Conservation (phyloP, 305 asterid genomes). For the Fraxinus platypoda region DNA sequence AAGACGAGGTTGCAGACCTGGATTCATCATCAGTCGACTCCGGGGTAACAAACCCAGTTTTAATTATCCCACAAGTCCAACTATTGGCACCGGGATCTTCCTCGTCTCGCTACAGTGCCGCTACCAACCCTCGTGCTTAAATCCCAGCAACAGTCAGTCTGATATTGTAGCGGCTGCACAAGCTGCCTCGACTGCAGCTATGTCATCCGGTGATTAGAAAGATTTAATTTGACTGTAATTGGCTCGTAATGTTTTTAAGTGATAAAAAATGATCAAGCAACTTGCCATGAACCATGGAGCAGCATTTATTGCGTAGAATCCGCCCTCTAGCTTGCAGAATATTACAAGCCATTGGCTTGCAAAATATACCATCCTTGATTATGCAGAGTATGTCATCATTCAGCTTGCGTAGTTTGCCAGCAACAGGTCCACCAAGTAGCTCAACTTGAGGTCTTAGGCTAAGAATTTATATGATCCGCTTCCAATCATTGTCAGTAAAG, state of each 20-base stretch:
- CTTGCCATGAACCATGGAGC: conserved; percentile 33
- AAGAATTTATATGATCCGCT: not conserved
- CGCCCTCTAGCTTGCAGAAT: conserved; percentile 20
- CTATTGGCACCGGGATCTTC: conserved; percentile 25
- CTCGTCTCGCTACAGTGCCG: conserved; percentile 21
- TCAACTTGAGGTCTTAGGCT: not conserved
- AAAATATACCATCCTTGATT: conserved; percentile 11
- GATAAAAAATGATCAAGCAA: conserved; percentile 44
- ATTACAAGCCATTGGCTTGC: conserved; percentile 23
- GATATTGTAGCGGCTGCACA: conserved; percentile 38
- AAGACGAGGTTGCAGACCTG: conserved; percentile 33
- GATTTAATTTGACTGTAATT: conserved; percentile 35
- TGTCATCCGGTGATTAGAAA: conserved; percentile 39
- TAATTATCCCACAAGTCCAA: conserved; percentile 21
- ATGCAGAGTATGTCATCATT: conserved; percentile 1
- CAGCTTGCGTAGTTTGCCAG: not conserved
- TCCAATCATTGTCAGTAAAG: conserved; percentile 18
- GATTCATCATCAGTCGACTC: conserved; percentile 18
- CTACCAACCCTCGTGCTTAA: conserved; percentile 14
- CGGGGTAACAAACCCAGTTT: not conserved
- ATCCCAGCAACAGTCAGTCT: conserved; percentile 32
- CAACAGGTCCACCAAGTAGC: not conserved
- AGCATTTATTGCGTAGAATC: conserved; percentile 28
- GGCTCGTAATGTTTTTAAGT: conserved; percentile 36
- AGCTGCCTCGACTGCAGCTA: conserved; percentile 47